Evolutionary conservation across 495 filamentous ascomycete genomes (phyloP).

Genomic region (Evernia prunastri): DNA sequence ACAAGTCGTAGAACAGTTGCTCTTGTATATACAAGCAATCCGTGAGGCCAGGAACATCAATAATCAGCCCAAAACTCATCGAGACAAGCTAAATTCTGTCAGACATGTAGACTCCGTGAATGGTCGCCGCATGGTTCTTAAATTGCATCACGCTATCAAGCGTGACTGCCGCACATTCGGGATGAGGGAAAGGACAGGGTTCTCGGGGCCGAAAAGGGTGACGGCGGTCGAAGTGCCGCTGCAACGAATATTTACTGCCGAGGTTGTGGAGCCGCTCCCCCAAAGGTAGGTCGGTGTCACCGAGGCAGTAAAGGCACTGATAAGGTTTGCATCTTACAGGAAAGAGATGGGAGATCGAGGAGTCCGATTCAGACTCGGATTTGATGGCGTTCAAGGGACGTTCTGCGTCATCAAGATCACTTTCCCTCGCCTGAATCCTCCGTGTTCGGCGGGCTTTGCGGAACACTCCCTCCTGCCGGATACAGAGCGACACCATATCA

Average conservation of each 20-base stretch:
- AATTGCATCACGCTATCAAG: too few species aligned
- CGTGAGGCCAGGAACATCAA: too few species aligned
- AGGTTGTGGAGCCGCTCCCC: background rate
- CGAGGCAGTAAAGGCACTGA: too few species aligned
- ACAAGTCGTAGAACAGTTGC: too few species aligned
- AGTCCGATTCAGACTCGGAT: too few species aligned
- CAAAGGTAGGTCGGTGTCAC: conserved; percentile 14
- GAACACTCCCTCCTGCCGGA: too few species aligned
- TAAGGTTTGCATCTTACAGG: conserved; percentile 4
- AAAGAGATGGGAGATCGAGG: conserved; percentile 24
- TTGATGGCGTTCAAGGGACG: background rate
- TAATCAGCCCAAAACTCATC: too few species aligned
- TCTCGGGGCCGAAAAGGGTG: conserved; percentile 2
- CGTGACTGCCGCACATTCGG: too few species aligned
- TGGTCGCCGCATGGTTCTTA: too few species aligned
- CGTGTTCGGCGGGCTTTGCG: conserved; percentile 10
- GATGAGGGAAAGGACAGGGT: background rate
- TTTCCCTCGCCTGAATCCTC: background rate
- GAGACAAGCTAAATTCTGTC: too few species aligned
- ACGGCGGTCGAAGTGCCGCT: background rate
- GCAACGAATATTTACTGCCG: conserved; percentile 2
- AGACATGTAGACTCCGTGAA: too few species aligned
- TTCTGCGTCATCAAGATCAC: background rate
- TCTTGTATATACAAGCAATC: too few species aligned
- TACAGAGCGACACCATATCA: conserved; percentile 16